Base-by-base conservation (phyloP, 345 rosid species). In the Eucalyptus pauciflora region DNA sequence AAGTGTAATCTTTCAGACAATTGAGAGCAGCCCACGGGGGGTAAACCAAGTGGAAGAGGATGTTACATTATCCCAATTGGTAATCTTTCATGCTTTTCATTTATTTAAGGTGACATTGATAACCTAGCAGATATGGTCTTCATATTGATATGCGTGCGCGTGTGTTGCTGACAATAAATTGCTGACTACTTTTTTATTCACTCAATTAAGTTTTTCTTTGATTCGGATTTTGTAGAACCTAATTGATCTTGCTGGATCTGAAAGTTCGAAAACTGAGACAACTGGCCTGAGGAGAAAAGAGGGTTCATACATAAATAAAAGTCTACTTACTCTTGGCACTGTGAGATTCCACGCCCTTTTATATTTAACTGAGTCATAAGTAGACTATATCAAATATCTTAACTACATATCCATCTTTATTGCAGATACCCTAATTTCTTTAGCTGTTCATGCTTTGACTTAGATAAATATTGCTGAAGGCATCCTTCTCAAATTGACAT, bases 221-320 rank as follows among this genome's bases (percentile, higher is more conserved):
- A 24, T 58, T 41, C 8, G 86, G 89, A 51, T 88, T 76, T 87
- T 91, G 91, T 94, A 94, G 96, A 90, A 95, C 89, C 92, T 95
- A 87, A 95, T 94, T 90, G 97, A 95, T 92, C 96, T 95, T 81
- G 96, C 97, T 37, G 97, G 97, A 87, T 95, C 97, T 83, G 97
- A 95, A 91, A 95, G 97, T 90, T 95, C 97, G 31, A 95, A 95
- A 91, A 91, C 95, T 87, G 97, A 95, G 91, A 95, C 97, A 81
- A 95, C 94, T 89, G 96, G 97, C 50, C 85, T 94, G 91, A 92
- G 96, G 87, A 94, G 96, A 91, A 95, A 95, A 88, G 97, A 95
- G 90, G 97, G 97, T 45, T 95, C 96, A 58, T 95, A 92, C 89
- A 95, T 95, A 89, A 95, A 95, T 79, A 95, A 94, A 94, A 95